Evolutionary conservation across 2,329 filamentous ascomycete genomes (phyloP).

Genomic region (Cryphonectria naterciae): DNA sequence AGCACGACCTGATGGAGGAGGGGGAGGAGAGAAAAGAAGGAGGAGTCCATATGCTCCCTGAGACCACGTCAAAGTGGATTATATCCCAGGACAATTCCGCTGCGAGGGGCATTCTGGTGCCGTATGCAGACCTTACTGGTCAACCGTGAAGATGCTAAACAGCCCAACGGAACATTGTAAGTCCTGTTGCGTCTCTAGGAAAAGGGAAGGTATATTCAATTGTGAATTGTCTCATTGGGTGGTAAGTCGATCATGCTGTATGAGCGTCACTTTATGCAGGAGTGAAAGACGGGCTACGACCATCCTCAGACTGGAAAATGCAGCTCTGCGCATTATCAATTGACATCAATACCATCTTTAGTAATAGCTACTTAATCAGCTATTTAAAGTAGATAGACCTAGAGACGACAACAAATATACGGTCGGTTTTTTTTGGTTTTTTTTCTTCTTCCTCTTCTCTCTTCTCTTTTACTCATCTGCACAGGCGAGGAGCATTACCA

Average conservation of each 20-base stretch:
- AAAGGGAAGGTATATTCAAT: background rate
- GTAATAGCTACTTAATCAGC: no score
- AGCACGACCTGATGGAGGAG: slow-evolving; percentile 15
- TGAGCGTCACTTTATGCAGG: no score
- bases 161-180: background rate
- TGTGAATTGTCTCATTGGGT: background rate
- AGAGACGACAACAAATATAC: background rate
- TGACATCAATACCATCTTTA: no score
- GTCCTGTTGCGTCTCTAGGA: background rate
- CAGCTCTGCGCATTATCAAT: background rate
- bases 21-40: background rate
- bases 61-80: background rate
- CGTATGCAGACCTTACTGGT: background rate
- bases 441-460: background rate
- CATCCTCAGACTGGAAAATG: background rate
- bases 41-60: background rate
- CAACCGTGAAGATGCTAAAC: background rate
- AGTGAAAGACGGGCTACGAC: no score
- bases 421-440: no score
- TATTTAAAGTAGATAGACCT: no score
- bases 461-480: background rate
- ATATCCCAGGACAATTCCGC: background rate
- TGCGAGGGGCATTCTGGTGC: background rate
- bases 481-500: background rate
- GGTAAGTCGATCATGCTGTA: no score